A percentile compares a stretch with the other conserved stretches of the same genome.
Evolutionary conservation across 768 basidiomycete genomes (phyloP).

Genomic region (Tulasnella sp.): DNA sequence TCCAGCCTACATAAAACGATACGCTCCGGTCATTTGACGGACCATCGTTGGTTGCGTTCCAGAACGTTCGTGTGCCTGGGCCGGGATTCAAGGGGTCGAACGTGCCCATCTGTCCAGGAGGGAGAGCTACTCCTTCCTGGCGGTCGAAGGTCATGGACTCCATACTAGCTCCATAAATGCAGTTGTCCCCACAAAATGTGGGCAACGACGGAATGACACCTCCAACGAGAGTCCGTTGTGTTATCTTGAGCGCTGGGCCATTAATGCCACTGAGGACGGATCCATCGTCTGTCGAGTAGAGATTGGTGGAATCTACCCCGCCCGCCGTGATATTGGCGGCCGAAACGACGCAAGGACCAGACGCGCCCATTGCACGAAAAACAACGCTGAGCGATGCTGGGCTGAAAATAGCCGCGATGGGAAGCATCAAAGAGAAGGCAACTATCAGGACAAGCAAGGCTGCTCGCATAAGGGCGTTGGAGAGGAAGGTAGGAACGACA

Average conservation of each 20-base stretch:
- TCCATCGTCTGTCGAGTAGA: background rate
- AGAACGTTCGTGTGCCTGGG: background rate
- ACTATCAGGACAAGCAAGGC: background rate
- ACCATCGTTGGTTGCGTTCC: constrained; percentile 2
- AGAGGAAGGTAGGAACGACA: background rate
- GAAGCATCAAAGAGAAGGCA: background rate
- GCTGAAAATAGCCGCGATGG: background rate
- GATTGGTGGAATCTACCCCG: background rate
- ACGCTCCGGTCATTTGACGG: background rate
- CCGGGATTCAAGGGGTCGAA: background rate
- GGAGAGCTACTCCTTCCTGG: background rate
- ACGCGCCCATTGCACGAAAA: background rate
- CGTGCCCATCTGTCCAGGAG: background rate
- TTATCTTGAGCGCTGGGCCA: background rate
- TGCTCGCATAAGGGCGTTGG: background rate
- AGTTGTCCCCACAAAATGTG: background rate
- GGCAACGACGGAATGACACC: background rate
- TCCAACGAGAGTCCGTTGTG: background rate
- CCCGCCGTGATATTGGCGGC: background rate
- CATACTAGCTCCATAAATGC: background rate
- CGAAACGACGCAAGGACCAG: background rate
- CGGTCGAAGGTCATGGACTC: background rate
- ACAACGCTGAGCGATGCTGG: background rate
- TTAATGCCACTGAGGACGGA: background rate
- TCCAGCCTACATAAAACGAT: background rate